These are phyloP conservation scores for Colletotrichum tropicale DNA, from an alignment of 2,329 filamentous ascomycete species.

Conservation along the genomic window DNA sequence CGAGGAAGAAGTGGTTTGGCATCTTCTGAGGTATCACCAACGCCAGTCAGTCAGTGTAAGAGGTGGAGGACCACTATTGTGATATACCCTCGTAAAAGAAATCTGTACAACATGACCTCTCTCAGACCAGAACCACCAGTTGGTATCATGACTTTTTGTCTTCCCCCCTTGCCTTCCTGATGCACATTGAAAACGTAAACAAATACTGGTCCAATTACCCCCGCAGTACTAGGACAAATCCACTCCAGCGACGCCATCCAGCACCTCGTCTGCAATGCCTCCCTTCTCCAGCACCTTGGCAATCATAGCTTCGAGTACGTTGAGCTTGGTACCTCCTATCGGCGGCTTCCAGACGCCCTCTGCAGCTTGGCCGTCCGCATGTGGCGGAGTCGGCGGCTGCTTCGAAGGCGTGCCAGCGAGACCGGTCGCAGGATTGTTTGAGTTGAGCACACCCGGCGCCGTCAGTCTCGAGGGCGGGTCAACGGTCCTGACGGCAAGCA, in stretches of 20 bases:
- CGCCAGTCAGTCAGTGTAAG: neutral
- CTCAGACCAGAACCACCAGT: neutral
- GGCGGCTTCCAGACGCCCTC: conserved; percentile 88
- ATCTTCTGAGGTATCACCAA: conserved; percentile 64
- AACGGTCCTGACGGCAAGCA: conserved; percentile 74
- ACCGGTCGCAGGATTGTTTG: conserved; percentile 61
- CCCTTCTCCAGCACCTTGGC: conserved; percentile 76
- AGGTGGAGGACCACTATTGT: neutral
- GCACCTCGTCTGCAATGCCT: conserved; percentile 84
- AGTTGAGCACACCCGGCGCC: conserved; percentile 71
- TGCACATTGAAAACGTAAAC: neutral
- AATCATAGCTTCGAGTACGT: conserved; percentile 75
- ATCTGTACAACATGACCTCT: conserved; percentile 16
- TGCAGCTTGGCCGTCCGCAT: conserved; percentile 58
- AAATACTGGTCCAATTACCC: neutral
- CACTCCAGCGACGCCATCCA: conserved; percentile 80
- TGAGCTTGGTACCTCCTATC: conserved; percentile 80
- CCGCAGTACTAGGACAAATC: conserved; percentile 58
- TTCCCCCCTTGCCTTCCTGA: neutral
- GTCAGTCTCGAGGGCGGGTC: conserved; percentile 78
- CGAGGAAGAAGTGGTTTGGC: conserved; percentile 80
- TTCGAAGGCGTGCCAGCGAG: conserved; percentile 34
- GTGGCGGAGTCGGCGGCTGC: conserved; percentile 44
- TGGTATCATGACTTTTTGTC: conserved; percentile 17
- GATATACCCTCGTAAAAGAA: conserved; percentile 11